Evolutionary conservation across 2,329 filamentous ascomycete species (phyloP), one percentile per base, ranked within the genome.

Genomic region (Claviceps africana): DNA sequence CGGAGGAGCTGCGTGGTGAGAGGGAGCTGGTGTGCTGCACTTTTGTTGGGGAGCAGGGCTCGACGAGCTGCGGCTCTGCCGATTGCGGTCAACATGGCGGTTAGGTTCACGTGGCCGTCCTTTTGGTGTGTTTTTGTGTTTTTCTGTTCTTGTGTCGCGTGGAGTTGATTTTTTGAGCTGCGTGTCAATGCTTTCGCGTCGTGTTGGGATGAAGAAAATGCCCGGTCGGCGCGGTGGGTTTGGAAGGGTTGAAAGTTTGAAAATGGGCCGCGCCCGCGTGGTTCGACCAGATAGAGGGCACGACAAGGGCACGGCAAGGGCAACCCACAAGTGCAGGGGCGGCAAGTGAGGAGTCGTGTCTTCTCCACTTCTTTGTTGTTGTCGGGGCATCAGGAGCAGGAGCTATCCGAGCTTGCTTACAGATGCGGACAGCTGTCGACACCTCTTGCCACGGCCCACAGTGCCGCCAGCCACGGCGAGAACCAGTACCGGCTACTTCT

Each of bases 11-110:
- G 51, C 21, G 58, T 55, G 50, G 50, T 54, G 54, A 59, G 57
- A 56, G 19, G 1, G 31, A 35, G 19, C 10, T 57, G 56, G 60
- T 56, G 53, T n/a, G 60, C 53, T 44, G 57, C 51, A 42, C 17
- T 33, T 37, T 19, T 50, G 51, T 21, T 51, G 15, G 58, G 49
- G 51, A 58, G 54, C 47, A 62, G 57, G 50, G 63, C 58, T 57
- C 69, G 70, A 60, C 64, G 65, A 54, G 65, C 61, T 51, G 67
- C 67, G 51, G 63, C 65, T 56, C 70, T 66, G 56, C 67, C 66
- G 56, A 73, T 61, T 31, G 66, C 63, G 50, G 66, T 68, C 55
- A 75, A 61, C 72, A 75, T 76, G 8, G 7, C 53, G 54, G 59
- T 45, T 45, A 5, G 17, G 17, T 46, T 21, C 9, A 19, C 17